A percentile compares a stretch with the other conserved stretches of the same genome.
phyloP scores from a whole-genome alignment of 2,329 filamentous ascomycete species.

The Zalaria obscura region DNA sequence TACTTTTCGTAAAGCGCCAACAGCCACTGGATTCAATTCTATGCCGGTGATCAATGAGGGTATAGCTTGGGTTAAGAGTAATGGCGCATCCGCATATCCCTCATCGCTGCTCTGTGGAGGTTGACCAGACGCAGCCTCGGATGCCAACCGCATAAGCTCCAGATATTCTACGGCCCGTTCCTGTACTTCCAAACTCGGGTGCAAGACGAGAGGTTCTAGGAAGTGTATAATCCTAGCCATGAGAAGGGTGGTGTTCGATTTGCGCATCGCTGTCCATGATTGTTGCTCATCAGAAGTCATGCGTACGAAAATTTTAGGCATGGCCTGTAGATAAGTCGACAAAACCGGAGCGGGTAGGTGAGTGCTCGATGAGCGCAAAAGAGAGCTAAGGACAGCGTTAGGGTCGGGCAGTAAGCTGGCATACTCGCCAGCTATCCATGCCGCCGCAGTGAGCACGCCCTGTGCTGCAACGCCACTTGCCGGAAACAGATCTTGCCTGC shows the following conservation, averaged over 20 bases:
- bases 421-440: conserved; percentile 86
- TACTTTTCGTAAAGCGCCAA: conserved; percentile 72
- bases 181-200: conserved; percentile 86
- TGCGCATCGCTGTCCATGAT: conserved; percentile 59
- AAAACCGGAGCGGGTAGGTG: conserved; percentile 51
- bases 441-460: conserved; percentile 59
- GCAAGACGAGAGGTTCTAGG: conserved; percentile 62
- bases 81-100: conserved; percentile 61
- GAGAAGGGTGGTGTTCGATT: conserved; percentile 60
- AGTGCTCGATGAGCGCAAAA: conserved; percentile 53
- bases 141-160: conserved; percentile 74
- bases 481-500: conserved; percentile 42
- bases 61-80: conserved; percentile 80
- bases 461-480: conserved; percentile 33
- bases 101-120: conserved; percentile 41
- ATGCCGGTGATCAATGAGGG: conserved; percentile 74
- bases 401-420: conserved; percentile 55
- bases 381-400: conserved; percentile 55
- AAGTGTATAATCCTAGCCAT: conserved; percentile 72
- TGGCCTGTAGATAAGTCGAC: conserved; percentile 68
- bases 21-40: conserved; percentile 83
- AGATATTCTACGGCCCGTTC: conserved; percentile 87
- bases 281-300: conserved; percentile 51
- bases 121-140: conserved; percentile 63
- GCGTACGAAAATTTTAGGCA: conserved; percentile 69